phyloP scores from a whole-genome alignment of 345 rosid species.

The Trapa bicornis region DNA sequence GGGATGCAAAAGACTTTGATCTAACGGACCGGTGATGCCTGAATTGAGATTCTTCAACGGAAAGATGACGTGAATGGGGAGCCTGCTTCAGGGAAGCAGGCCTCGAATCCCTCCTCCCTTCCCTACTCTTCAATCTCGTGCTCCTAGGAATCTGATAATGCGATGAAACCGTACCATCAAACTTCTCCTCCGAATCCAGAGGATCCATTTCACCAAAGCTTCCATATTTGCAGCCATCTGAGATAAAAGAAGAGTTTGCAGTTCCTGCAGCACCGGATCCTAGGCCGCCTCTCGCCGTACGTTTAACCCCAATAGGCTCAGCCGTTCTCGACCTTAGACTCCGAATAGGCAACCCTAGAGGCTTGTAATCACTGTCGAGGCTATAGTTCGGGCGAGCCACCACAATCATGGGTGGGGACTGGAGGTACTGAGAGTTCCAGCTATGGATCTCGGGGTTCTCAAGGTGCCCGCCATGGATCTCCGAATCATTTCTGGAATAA shows the following conservation, averaged over 20 bases:
- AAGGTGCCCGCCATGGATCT: conserved; percentile 13
- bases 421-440: conserved; percentile 56
- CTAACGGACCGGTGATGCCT: conserved; percentile 28
- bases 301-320: conserved; percentile 11
- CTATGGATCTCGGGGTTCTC: conserved; percentile 28
- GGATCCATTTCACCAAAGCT: conserved; percentile 22
- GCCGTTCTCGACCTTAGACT: conserved; percentile 38
- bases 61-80: conserved; percentile 41
- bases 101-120: conserved; percentile 18
- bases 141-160: conserved; percentile 31
- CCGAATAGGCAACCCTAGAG: conserved; percentile 75
- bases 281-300: conserved; percentile 23
- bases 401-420: conserved; percentile 38
- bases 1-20: conserved; percentile 40
- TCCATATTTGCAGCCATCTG: conserved; percentile 14
- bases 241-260: conserved; percentile 16
- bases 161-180: conserved; percentile 19
- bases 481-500: conserved; percentile 15
- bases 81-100: conserved; percentile 7
- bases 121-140: conserved; percentile 32
- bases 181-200: conserved; percentile 21
- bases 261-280: conserved; percentile 15
- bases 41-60: conserved; percentile 50
- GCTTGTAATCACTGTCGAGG: conserved; percentile 13
- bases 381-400: conserved; percentile 32